Base-by-base conservation (phyloP, 1,139 yeast genomes). In the Debaryomyces psychrophilus region DNA sequence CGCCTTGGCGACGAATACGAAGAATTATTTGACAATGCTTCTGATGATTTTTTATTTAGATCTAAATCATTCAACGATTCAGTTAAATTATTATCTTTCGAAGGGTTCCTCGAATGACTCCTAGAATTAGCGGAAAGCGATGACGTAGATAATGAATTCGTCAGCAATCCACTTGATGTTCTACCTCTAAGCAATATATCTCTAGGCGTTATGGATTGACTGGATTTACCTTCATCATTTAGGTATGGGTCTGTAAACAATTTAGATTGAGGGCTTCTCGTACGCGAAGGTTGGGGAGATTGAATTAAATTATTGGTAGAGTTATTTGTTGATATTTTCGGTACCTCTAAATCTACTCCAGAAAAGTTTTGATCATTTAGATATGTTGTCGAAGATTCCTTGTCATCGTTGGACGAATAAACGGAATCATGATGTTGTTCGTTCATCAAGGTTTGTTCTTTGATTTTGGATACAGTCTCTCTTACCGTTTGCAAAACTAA, bases 401-500 rank as follows among this genome's bases (percentile, higher is more conserved):
- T 28, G n/a, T 38, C 41, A 18, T 38, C 41, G n/a, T 38, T 12
- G 5, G 8, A 26, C 2, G 34, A 28, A 18, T 28, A 38, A 5
- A 18, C 22, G 5, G 41, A 38, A 12, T 38, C 41, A 5, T 38
- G 41, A 8, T 38, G 22, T n/a, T 38, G 15, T 17, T 64, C 69
- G 25, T 60, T 58, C 11, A 55, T 50, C 44, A 57, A 57, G 0
- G 74, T 67, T 52, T 73, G 79, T 31, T 74, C 79, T 42, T 71
- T 68, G 8, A 79, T 81, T 58, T 67, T 78, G 22, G 68, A 66
- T 9, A 89, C 79, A 0, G 96, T 85, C 36, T 82, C 82, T 18
- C 79, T 73, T 3, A 93, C 89, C 0, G 88, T 76, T 37, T 73
- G 68, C 33, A 88, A 68, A 2, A 92, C 95, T 58, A 84, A 71